These are phyloP conservation scores for Pleurotus sapidus DNA, from an alignment of 768 basidiomycete species.

Conservation along the genomic window DNA sequence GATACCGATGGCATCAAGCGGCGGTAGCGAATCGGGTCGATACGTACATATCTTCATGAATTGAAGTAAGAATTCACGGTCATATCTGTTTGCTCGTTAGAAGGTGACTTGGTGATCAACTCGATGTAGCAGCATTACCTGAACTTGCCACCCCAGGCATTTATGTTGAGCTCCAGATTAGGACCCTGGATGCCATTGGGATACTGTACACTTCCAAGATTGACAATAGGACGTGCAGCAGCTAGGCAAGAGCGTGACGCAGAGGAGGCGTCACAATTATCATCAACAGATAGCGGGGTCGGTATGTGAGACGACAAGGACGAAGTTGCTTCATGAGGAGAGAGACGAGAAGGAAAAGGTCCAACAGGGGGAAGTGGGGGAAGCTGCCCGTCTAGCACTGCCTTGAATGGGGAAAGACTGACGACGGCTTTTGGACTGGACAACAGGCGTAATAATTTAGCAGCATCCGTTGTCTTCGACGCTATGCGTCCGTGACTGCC, in stretches of 20 bases:
- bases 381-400: too few species aligned
- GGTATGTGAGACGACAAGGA: slow-evolving; percentile 33
- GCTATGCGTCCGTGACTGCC: slow-evolving; percentile 54
- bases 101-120: neutral
- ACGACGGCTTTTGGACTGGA: too few species aligned
- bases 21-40: slow-evolving; percentile 87
- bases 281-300: slow-evolving; percentile 75
- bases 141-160: slow-evolving; percentile 86
- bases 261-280: slow-evolving; percentile 36
- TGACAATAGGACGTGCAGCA: slow-evolving; percentile 82
- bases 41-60: slow-evolving; percentile 95
- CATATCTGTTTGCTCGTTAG: slow-evolving; percentile 60
- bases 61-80: slow-evolving; percentile 97
- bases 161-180: slow-evolving; percentile 77
- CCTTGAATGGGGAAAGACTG: too few species aligned
- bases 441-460: slow-evolving; percentile 15
- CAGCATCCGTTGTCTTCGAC: slow-evolving; percentile 64
- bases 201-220: slow-evolving; percentile 74
- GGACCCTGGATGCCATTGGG: slow-evolving; percentile 85
- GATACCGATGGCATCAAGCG: slow-evolving; percentile 88
- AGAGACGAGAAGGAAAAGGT: too few species aligned
- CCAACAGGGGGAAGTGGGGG: too few species aligned
- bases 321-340: too few species aligned
- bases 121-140: slow-evolving; percentile 42
- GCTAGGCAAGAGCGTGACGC: slow-evolving; percentile 66